Evolutionary conservation across 2,329 filamentous ascomycete species (phyloP), one percentile per base, ranked within the genome.

Genomic region (Nothophaeocryptopus gaeumannii): DNA sequence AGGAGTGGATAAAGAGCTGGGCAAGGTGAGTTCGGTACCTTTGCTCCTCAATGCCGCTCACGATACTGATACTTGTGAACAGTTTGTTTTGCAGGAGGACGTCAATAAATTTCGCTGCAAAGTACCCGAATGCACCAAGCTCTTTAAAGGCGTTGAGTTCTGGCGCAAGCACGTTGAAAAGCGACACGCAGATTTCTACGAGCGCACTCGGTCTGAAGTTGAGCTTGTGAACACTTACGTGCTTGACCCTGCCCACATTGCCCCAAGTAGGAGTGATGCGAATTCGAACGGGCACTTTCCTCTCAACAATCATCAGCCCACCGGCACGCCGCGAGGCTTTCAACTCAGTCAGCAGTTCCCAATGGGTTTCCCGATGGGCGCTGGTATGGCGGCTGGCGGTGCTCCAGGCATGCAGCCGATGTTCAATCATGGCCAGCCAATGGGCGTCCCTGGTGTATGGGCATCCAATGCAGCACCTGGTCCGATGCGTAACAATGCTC

Each of bases 141-240:
- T 99, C 7, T 99, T 99, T 79, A 97, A 97, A 70, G 93, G 93
- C 51, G 87, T 95, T 37, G 84, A 92, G 62, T 99, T 99, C 69
- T 99, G 95, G 92, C 85, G 84, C 64, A 99, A 99, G 76, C 93
- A 99, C 64, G 85, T 97, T 12, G 92, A 97, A 72, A 99, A 99
- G 74, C 84, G 95, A 50, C 93, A 99, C 68, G 69, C 81, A 0
- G 92, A 97, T 46, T 99, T 91, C 88, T 79, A 88, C 38, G 85
- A 91, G 31, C 80, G 76, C 45, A 74, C 96, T 58, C 86, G 85
- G 68, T 84, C 86, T 66, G 92, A 96, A 74, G 91, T 96, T 61
- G 81, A 87, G 50, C 83, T 97, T 12, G 88, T 99, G 65, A 99
- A 99, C 67, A 84, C 86, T 29, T 99, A 99, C 65, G 90, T 96